Evolutionary conservation across 2,329 filamentous ascomycete genomes (phyloP).

Genomic region (Pezicula radicicola): DNA sequence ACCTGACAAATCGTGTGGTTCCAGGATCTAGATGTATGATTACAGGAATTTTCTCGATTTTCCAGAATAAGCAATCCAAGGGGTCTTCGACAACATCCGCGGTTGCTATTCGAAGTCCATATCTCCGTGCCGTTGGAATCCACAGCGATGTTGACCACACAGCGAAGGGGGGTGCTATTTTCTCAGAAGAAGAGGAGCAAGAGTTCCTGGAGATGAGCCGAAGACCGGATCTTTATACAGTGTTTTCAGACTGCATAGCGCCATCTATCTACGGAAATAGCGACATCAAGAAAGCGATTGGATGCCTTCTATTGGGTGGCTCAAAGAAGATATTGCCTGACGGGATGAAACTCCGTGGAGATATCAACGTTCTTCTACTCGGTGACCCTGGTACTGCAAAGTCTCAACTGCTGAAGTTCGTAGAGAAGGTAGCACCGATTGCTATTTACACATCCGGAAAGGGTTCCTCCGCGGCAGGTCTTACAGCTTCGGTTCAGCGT

Average conservation of each 20-base stretch:
- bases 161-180: slow-evolving; percentile 77
- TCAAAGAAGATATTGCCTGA: slow-evolving; percentile 98
- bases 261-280: slow-evolving; percentile 95
- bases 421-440: slow-evolving; percentile 93
- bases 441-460: slow-evolving; percentile 99
- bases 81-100: slow-evolving; percentile 71
- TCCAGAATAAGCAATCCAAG: slow-evolving; percentile 86
- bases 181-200: slow-evolving; percentile 94
- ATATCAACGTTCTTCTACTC: slow-evolving; percentile 95
- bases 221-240: slow-evolving; percentile 85
- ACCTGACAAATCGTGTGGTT: slow-evolving; percentile 92
- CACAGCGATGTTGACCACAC: slow-evolving; percentile 88
- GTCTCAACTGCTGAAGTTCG: slow-evolving; percentile 94
- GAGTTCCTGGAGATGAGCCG: slow-evolving; percentile 91
- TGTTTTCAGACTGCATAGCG: slow-evolving; percentile 89
- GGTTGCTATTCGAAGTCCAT: slow-evolving; percentile 93
- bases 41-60: slow-evolving; percentile 98
- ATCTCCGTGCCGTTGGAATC: slow-evolving; percentile 88
- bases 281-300: slow-evolving; percentile 96
- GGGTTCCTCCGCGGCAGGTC: slow-evolving; percentile 93
- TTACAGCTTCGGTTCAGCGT: slow-evolving; percentile 94
- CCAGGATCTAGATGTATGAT: slow-evolving; percentile 92
- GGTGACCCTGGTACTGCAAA: slow-evolving; percentile 98
- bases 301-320: slow-evolving; percentile 88
- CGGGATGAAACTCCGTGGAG: slow-evolving; percentile 94